phyloP scores from a whole-genome alignment of 2,329 filamentous ascomycete species.

The Aspergillus sp. region DNA sequence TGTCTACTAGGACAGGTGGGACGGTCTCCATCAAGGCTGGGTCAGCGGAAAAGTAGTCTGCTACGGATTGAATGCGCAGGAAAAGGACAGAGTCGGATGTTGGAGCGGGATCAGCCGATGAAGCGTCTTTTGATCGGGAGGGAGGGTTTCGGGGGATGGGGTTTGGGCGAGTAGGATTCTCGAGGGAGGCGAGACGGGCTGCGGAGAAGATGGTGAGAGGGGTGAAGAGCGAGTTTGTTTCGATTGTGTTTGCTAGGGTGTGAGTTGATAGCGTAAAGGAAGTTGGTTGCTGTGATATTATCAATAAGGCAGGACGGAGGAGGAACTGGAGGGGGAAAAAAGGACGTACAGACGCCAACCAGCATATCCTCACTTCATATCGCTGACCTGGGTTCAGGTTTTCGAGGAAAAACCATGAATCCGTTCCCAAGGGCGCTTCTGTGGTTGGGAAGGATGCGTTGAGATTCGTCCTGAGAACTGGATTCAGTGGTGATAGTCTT shows the following conservation, averaged over 20 bases:
- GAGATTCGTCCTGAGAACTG: conserved; percentile 59
- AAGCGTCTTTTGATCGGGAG: not conserved
- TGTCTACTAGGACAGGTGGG: conserved; percentile 70
- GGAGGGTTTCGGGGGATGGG: conserved; percentile 6
- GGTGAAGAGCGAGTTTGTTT: conserved; percentile 57
- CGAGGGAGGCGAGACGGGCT: conserved; percentile 37
- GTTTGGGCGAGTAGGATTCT: conserved; percentile 4
- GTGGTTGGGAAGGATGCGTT: conserved; percentile 62
- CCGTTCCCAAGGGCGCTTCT: conserved; percentile 50
- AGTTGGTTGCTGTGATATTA: conserved; percentile 69
- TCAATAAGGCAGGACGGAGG: not conserved
- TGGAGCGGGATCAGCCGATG: conserved; percentile 11
- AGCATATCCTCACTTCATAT: conserved; percentile 91
- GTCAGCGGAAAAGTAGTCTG: conserved; percentile 80
- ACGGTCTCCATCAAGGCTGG: conserved; percentile 68
- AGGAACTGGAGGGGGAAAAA: not conserved
- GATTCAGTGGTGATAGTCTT: conserved; percentile 55
- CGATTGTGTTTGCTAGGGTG: conserved; percentile 57
- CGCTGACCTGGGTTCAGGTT: conserved; percentile 64
- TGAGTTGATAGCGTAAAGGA: conserved; percentile 66
- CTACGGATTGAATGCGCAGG: conserved; percentile 68
- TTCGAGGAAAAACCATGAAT: conserved; percentile 76
- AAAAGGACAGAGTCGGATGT: conserved; percentile 56
- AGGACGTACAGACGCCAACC: conserved; percentile 78
- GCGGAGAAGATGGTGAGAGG: conserved; percentile 62